phyloP scores from a whole-genome alignment of 495 filamentous ascomycete genomes.

The Ramalina intermedia region DNA sequence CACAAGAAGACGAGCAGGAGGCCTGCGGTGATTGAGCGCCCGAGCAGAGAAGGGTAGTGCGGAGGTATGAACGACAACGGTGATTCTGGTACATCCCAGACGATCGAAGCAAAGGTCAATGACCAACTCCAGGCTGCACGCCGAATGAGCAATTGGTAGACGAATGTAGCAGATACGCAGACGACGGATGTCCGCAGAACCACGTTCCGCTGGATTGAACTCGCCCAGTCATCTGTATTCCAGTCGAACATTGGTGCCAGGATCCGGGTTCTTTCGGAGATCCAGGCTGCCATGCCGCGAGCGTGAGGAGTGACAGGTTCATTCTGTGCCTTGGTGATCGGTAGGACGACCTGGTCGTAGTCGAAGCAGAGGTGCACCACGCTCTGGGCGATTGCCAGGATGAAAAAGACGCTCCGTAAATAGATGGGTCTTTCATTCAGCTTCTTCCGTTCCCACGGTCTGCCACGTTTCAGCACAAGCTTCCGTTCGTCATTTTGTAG shows the following conservation, averaged over 20 bases:
- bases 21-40: conserved; percentile 48
- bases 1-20: conserved; percentile 55
- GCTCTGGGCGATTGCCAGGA: conserved; percentile 56
- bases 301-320: conserved; percentile 26
- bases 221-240: background rate
- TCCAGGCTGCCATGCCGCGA: conserved; percentile 11
- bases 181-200: conserved; percentile 28
- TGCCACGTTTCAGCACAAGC: conserved; percentile 13
- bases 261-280: conserved; percentile 16
- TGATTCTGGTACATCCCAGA: conserved; percentile 60
- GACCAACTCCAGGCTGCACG: conserved; percentile 49
- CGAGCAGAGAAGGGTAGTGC: conserved; percentile 39
- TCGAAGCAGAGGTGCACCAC: conserved; percentile 56
- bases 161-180: conserved; percentile 33
- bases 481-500: background rate
- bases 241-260: conserved; percentile 15
- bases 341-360: conserved; percentile 53
- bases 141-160: conserved; percentile 54
- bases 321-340: conserved; percentile 24
- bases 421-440: conserved; percentile 83
- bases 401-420: conserved; percentile 52
- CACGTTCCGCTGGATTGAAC: conserved; percentile 12
- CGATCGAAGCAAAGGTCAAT: conserved; percentile 50
- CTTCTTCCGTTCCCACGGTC: conserved; percentile 52
- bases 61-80: conserved; percentile 41